Percentiles rank a stretch among this genome's conserved stretches.
phyloP scores from a whole-genome alignment of 345 rosid species.

The Gynandropsis gynandra region DNA sequence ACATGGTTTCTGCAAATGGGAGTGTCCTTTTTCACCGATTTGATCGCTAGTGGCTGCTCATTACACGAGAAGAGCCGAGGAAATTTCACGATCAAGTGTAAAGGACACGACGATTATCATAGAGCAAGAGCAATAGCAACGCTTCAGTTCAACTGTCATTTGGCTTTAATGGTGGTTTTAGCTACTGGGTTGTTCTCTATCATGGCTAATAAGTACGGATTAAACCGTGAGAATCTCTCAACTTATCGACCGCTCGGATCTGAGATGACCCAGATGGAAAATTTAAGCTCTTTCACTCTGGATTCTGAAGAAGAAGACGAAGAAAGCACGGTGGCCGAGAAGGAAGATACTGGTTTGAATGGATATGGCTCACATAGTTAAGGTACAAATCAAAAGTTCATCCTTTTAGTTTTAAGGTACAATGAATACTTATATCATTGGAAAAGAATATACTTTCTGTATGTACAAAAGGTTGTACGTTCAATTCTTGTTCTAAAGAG shows the following conservation, averaged over 20 bases:
- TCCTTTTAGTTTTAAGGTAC: not conserved
- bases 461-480: too few relatives aligned
- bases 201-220: constrained; percentile 38
- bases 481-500: too few relatives aligned
- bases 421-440: too few relatives aligned
- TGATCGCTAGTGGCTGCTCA: constrained; percentile 62
- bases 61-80: constrained; percentile 65
- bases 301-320: constrained; percentile 69
- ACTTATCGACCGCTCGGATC: constrained; percentile 60
- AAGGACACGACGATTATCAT: constrained; percentile 71
- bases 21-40: constrained; percentile 53
- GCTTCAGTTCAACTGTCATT: constrained; percentile 84
- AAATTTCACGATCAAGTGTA: constrained; percentile 69
- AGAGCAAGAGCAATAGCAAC: constrained; percentile 82
- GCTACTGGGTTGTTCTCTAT: constrained; percentile 40
- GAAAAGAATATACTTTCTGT: too few relatives aligned
- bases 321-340: constrained; percentile 26
- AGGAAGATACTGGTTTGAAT: constrained; percentile 34
- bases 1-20: constrained; percentile 92
- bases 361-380: constrained; percentile 44
- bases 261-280: constrained; percentile 47
- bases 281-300: constrained; percentile 46
- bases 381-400: constrained; percentile 24
- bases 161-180: constrained; percentile 61
- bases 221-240: constrained; percentile 26